Percentiles rank a stretch among this genome's conserved stretches.
Conservation (phyloP, 257 asterid genomes). For the Petunia axillaris region DNA sequence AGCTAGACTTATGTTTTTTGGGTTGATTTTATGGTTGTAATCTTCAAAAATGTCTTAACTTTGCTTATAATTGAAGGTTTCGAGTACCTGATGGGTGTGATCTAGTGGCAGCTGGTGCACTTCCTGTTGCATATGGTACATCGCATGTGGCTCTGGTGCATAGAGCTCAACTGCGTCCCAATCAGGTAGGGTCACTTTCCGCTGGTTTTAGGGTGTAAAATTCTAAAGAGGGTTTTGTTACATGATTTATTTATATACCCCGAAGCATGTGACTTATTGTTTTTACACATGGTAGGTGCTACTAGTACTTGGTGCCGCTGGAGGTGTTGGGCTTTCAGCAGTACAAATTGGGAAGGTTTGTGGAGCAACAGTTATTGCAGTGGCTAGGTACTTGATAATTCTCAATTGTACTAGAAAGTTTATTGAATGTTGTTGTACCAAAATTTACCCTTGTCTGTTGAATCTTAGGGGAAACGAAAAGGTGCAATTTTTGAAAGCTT, state of each 20-base stretch:
- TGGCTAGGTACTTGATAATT: constrained; percentile 67
- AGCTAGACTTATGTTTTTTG: neutral
- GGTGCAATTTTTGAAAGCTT: constrained; percentile 66
- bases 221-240: neutral
- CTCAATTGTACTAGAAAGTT: neutral
- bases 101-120: constrained; percentile 83
- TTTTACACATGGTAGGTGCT: constrained; percentile 55
- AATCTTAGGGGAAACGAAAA: constrained; percentile 74
- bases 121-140: constrained; percentile 93
- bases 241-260: neutral
- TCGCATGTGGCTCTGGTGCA: constrained; percentile 92
- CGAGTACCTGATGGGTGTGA: constrained; percentile 88
- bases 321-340: constrained; percentile 97
- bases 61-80: constrained; percentile 48
- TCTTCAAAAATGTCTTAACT: neutral
- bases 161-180: constrained; percentile 62
- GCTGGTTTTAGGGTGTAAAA: neutral
- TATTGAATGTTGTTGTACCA: constrained; percentile 13
- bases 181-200: neutral
- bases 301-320: constrained; percentile 98
- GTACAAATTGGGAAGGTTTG: constrained; percentile 90
- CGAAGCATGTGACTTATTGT: constrained; percentile 3
- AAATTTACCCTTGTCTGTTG: constrained; percentile 30
- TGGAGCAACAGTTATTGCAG: constrained; percentile 87
- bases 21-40: neutral